Conservation (phyloP, 805 yeast genomes). For the Starmerella geochares region DNA sequence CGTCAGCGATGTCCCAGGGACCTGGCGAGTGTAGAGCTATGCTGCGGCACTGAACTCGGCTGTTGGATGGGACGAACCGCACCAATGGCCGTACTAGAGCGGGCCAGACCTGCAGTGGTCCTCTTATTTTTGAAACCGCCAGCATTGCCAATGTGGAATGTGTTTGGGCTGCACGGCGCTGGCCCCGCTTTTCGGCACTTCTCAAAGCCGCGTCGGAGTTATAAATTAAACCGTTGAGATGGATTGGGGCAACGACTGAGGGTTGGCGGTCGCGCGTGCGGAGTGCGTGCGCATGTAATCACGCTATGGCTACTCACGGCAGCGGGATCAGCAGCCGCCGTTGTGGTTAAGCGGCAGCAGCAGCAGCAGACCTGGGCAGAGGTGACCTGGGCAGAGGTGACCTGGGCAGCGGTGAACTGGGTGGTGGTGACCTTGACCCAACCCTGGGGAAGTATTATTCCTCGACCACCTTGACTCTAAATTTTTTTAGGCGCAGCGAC, state of each 20-base stretch:
- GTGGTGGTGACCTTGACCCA: background rate
- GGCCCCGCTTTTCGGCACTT: no score
- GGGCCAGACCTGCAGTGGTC: no score
- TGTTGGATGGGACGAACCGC: no score
- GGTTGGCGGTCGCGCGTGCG: no score
- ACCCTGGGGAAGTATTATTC: conserved; percentile 3
- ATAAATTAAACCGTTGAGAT: background rate
- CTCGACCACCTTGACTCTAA: background rate
- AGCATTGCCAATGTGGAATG: no score
- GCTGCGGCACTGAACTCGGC: background rate
- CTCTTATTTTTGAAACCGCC: background rate
- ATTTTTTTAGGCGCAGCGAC: background rate
- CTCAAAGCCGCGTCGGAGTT: background rate
- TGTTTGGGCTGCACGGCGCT: no score
- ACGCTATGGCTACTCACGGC: background rate
- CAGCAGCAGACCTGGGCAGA: no score
- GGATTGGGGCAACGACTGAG: background rate
- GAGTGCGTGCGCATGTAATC: background rate
- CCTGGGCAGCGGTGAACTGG: no score
- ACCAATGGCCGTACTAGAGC: no score
- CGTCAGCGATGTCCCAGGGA: conserved; percentile 27
- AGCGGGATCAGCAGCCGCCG: no score
- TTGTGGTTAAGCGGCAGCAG: no score
- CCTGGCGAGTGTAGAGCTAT: conserved; percentile 1
- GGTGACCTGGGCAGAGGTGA: no score